These are phyloP conservation scores for Bacterosira constricta DNA, from an alignment of 108 stramenopile species.

Conservation along the genomic window DNA sequence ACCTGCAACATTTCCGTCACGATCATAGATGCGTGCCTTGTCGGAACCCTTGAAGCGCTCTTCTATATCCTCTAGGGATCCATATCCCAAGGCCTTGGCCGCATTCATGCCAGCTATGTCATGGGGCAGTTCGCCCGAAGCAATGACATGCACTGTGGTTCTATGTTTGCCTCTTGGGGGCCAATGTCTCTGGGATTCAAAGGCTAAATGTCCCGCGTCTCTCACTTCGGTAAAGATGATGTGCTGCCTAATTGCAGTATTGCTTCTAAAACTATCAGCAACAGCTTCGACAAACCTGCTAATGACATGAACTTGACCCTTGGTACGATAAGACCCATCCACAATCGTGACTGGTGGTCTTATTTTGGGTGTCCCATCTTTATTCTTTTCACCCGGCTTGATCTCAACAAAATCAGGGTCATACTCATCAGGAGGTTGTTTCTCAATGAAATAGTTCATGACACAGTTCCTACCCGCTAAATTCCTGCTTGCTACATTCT, in stretches of 20 bases:
- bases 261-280: constrained; percentile 53
- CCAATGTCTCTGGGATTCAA: constrained; percentile 57
- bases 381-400: constrained; percentile 40
- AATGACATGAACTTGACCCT: constrained; percentile 59
- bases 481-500: constrained; percentile 16
- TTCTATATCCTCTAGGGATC: constrained; percentile 48
- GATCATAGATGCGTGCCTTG: constrained; percentile 54
- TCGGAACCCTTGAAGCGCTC: constrained; percentile 45
- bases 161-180: constrained; percentile 51
- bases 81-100: constrained; percentile 53
- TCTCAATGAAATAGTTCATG: constrained; percentile 64
- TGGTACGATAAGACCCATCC: constrained; percentile 60
- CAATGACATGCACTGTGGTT: constrained; percentile 56
- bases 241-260: constrained; percentile 50
- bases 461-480: constrained; percentile 55
- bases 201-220: constrained; percentile 62
- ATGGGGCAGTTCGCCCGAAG: constrained; percentile 35
- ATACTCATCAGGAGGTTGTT: constrained; percentile 58
- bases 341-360: constrained; percentile 23
- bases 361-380: constrained; percentile 26
- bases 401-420: constrained; percentile 55
- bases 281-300: constrained; percentile 56
- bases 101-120: constrained; percentile 2
- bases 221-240: constrained; percentile 51
- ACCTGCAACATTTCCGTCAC: constrained; percentile 56